Percentiles rank a stretch among this genome's conserved stretches.
These are phyloP conservation scores for Nothophoma quercina DNA, from an alignment of 2,329 filamentous ascomycete genomes.

Conservation along the genomic window DNA sequence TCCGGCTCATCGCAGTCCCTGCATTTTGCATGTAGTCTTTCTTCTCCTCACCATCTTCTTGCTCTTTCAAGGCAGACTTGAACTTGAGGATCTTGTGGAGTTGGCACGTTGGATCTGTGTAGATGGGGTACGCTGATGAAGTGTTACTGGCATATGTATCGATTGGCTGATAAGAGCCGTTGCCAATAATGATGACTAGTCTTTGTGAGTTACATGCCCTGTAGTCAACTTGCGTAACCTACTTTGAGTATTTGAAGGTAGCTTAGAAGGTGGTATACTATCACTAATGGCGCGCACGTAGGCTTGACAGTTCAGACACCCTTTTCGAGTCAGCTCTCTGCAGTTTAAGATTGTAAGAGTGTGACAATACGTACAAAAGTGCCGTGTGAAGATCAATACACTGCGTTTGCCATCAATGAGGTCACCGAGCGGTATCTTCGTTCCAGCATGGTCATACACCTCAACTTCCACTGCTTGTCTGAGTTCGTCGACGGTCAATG, in stretches of 20 bases:
- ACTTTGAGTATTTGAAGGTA: slow-evolving; percentile 32
- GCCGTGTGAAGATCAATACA: slow-evolving; percentile 30
- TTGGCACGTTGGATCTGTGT: slow-evolving; percentile 30
- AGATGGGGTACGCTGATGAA: slow-evolving; percentile 31
- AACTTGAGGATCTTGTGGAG: slow-evolving; percentile 33
- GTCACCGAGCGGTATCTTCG: slow-evolving; percentile 20
- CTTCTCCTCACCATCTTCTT: slow-evolving; percentile 17
- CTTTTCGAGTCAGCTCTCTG: slow-evolving; percentile 1
- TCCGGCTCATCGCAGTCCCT: slow-evolving; percentile 20
- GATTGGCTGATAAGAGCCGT: slow-evolving; percentile 37
- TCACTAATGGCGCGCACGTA: slow-evolving; percentile 31
- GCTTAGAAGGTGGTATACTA: slow-evolving; percentile 26
- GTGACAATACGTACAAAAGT: slow-evolving; percentile 25
- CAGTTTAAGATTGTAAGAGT: neutral
- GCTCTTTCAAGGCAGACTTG: slow-evolving; percentile 27
- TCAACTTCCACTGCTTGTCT: slow-evolving; percentile 22
- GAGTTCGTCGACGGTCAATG: slow-evolving; percentile 14
- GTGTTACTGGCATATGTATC: slow-evolving; percentile 24
- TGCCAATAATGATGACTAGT: slow-evolving; percentile 30
- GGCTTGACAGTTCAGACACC: slow-evolving; percentile 37
- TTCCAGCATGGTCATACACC: slow-evolving; percentile 28
- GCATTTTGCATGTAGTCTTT: slow-evolving; percentile 34
- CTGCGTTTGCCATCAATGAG: slow-evolving; percentile 25
- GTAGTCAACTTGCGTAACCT: neutral
- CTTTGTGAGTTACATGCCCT: neutral